Percentiles rank a stretch among this genome's conserved stretches.
These are phyloP conservation scores for Amanita pseudoporphyria DNA, from an alignment of 768 basidiomycete genomes.

Conservation along the genomic window DNA sequence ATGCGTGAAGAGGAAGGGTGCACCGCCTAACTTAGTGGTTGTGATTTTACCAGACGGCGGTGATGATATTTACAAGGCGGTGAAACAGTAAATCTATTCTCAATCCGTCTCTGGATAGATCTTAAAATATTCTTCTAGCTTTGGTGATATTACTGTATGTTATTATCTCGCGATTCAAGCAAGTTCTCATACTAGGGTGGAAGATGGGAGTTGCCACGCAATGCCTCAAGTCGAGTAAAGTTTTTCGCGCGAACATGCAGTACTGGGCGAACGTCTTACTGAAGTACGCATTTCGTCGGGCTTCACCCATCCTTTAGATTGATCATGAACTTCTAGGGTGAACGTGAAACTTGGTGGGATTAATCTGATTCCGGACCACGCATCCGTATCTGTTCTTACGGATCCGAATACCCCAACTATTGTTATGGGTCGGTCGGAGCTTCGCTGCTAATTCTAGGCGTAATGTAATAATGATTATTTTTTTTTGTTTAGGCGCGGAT, in stretches of 20 bases:
- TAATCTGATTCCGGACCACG: slow-evolving; percentile 61
- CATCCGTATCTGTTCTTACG: slow-evolving; percentile 43
- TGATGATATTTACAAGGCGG: slow-evolving; percentile 64
- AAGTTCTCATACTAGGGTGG: background rate
- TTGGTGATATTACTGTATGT: slow-evolving; percentile 43
- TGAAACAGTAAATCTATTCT: slow-evolving; percentile 58
- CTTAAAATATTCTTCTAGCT: slow-evolving; percentile 28
- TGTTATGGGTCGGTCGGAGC: slow-evolving; percentile 48
- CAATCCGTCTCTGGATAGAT: background rate
- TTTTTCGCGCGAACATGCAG: slow-evolving; percentile 55
- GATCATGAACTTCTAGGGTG: slow-evolving; percentile 32
- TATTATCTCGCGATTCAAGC: background rate
- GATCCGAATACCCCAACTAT: slow-evolving; percentile 68
- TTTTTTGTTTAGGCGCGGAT: slow-evolving; percentile 46
- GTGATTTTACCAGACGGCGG: slow-evolving; percentile 64
- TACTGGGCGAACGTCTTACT: slow-evolving; percentile 78
- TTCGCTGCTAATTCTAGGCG: background rate
- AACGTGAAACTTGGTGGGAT: slow-evolving; percentile 83
- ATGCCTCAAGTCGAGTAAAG: slow-evolving; percentile 60
- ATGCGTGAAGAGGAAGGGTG: slow-evolving; percentile 27
- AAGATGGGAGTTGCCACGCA: slow-evolving; percentile 76
- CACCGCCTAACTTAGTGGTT: slow-evolving; percentile 49
- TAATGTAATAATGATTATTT: background rate
- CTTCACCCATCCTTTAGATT: background rate
- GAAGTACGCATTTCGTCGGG: slow-evolving; percentile 39